A percentile compares a stretch with the other conserved stretches of the same genome.
These are phyloP conservation scores for Acanthamoeba sp. DNA, from an alignment of 208 protist species.

Conservation along the genomic window DNA sequence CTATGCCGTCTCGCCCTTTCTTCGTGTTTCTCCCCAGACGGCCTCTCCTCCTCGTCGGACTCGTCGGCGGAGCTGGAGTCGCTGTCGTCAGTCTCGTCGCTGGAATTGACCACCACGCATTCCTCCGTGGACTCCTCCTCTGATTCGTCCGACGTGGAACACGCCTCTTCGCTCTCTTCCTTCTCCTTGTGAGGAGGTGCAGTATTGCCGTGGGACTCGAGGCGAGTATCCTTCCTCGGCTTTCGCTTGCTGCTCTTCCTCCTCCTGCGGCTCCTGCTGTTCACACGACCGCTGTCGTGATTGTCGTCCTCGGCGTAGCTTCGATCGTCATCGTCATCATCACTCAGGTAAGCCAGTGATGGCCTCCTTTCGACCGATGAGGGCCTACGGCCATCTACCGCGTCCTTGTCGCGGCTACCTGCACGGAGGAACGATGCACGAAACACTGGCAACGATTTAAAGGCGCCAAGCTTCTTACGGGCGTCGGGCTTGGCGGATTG, in stretches of 20 bases:
- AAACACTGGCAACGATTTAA: not conserved
- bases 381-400: too few species aligned
- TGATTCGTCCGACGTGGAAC: not conserved
- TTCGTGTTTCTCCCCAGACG: not conserved
- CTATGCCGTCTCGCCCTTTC: not conserved
- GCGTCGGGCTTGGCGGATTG: not conserved
- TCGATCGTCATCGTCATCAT: not conserved
- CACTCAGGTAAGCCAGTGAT: not conserved
- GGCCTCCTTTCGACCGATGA: not conserved
- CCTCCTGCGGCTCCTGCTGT: not conserved
- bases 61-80: not conserved
- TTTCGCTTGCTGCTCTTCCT: not conserved
- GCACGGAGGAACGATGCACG: not conserved
- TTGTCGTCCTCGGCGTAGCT: conserved; percentile 10
- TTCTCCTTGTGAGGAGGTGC: not conserved
- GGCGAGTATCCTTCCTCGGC: not conserved
- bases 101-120: not conserved
- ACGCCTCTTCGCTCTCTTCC: not conserved
- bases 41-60: too few species aligned
- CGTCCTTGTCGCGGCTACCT: not conserved
- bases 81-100: not conserved
- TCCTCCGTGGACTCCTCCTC: not conserved
- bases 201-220: not conserved
- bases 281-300: conserved; percentile 4
- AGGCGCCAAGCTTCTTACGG: not conserved